Evolutionary conservation across 495 filamentous ascomycete species (phyloP), one percentile per base, ranked within the genome.

Genomic region (Tuber magnatum): DNA sequence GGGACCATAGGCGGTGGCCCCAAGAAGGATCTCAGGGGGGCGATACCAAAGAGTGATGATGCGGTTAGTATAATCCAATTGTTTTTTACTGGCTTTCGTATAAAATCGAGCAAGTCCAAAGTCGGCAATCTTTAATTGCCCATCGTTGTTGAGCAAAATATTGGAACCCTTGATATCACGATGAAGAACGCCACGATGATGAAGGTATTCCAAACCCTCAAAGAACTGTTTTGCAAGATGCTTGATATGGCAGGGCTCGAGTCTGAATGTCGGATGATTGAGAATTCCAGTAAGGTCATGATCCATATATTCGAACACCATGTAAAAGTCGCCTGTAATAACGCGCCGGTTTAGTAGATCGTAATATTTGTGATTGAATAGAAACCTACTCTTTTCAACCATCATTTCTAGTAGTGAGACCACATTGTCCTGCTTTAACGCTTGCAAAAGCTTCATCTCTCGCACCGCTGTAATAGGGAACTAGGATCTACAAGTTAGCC

Each of bases 21-120:
- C 95, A 3, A 98, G 87, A 3, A 99, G 88, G 20, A 99, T 89
- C 83, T 99, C 96, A 0, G 95, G 95, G 0, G 92, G 92, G 32
- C 93, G 89, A 82, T 99, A 99, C 95, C 95, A 99, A 74, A 94
- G 93, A 22, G 95, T 99, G 80, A 99, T 97, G 76, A 99, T 97
- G 35, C 95, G 92, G 81, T 99, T 99, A 18, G 95, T 99, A 79
- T 98, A 99, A 83, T 98, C 94, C n/a, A 95, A 88, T 80, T 94
- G 91, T 71, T 91, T 89, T 72, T 91, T 92, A 39, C 78, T 81
- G 16, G 80, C 77, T 81, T 98, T 98, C 40, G 92, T 92, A 81
- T 94, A 99, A 85, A 98, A 98, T 35, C 95, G 91, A n/a, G 95
- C 95, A 39, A 99, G 87, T 10, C 95, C 95, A 85, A 99, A 99